Conservation (phyloP, 768 basidiomycete species). For the Imleria badia region DNA sequence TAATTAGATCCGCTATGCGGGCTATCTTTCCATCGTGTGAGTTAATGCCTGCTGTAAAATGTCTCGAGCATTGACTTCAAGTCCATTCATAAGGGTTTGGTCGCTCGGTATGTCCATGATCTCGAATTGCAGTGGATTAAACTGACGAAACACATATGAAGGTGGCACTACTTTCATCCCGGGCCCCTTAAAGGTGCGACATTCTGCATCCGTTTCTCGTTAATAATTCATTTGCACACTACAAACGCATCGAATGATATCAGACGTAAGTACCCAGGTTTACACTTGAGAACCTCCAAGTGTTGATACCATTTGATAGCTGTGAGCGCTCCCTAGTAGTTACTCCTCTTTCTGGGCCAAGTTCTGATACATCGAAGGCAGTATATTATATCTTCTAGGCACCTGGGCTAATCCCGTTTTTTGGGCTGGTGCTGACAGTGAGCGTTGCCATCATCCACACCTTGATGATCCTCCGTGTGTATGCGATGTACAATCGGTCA, state of each 20-base stretch:
- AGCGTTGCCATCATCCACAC: neutral
- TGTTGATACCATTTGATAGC: neutral
- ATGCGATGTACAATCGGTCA: neutral
- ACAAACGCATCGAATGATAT: neutral
- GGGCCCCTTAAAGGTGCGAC: neutral
- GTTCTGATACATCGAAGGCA: neutral
- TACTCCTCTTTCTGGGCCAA: neutral
- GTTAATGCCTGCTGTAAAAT: neutral
- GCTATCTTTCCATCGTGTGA: neutral
- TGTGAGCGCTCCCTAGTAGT: neutral
- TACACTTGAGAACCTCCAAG: too few species aligned
- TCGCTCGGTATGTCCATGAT: too few species aligned
- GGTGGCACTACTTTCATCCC: neutral
- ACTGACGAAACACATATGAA: neutral
- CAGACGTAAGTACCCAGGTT: neutral
- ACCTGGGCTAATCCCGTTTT: neutral
- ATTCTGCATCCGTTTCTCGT: too few species aligned
- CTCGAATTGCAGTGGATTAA: too few species aligned
- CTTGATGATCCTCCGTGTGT: neutral
- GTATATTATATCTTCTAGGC: neutral
- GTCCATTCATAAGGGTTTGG: neutral
- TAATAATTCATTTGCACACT: neutral
- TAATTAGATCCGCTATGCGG: slow-evolving; percentile 1
- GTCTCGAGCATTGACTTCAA: too few species aligned
- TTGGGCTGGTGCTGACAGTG: neutral